Evolutionary conservation across 805 yeast genomes (phyloP), one percentile per base, ranked within the genome.

Genomic region (Metschnikowia baotianmanensis): DNA sequence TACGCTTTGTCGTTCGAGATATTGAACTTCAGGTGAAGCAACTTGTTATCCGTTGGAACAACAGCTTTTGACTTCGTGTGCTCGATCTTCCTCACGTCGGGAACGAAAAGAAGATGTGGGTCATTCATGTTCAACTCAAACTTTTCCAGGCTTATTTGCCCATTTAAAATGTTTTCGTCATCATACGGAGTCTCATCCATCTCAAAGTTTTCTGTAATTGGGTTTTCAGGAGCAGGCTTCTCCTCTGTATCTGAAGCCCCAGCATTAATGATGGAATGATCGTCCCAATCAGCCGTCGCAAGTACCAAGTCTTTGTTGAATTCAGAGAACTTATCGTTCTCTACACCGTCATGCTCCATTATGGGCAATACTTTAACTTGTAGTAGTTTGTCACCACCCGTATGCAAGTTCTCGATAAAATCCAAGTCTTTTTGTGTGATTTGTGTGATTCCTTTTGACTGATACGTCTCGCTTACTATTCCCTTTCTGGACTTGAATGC

Each of bases 1-100:
- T 93, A 93, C 31, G 83, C 85, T 31, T 77, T 75, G 62, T 93
- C 99, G 62, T 93, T 93, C 6, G 97, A 89, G 28, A 91, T 74
- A 59, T 86, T 85, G 63, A 85, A 88, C 49, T 84, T 82, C 43
- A 72, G 59, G 26, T 75, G 72, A 16, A 87, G 53, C 21, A 70
- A 57, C 46, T 73, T 74, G 34, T 82, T 86, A 43, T 67, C 74
- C 2, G 72, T 61, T 3, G 90, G 85, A 6, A 77, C 62, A 3
- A 53, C 33, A 1, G 80, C 74, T 40, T 50, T 58, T 3, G 59
- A 40, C 20, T 45, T 55, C 20, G 44, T 34, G 42, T 54, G 34
- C 10, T 51, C 55, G 5, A 36, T 24, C 18, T 38, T 35, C 31
- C 21, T 53, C 34, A 55, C 52, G 18, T 73, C 72, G 9, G 78